Evolutionary conservation across 495 filamentous ascomycete species (phyloP).

Genomic region (Podospora fimiseda): DNA sequence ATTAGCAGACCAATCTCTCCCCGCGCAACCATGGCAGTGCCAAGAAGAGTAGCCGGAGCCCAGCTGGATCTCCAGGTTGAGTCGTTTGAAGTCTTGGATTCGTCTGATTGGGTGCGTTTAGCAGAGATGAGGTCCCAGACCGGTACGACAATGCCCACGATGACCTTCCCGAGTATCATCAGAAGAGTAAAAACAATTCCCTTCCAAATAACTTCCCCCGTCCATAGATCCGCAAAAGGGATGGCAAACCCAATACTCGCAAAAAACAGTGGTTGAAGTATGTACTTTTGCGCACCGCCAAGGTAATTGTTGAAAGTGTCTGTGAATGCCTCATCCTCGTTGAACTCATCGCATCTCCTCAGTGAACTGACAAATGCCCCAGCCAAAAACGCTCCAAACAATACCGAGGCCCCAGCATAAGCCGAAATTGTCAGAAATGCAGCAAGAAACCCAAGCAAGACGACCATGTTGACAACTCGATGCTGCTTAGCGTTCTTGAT

Average conservation of each 20-base stretch:
- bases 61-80: conserved; percentile 20
- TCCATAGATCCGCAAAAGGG: conserved; percentile 65
- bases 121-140: conserved; percentile 22
- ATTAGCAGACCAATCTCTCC: conserved; percentile 79
- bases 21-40: conserved; percentile 59
- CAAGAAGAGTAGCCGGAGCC: conserved; percentile 21
- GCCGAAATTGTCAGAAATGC: conserved; percentile 21
- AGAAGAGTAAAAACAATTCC: conserved; percentile 64
- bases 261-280: conserved; percentile 73
- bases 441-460: conserved; percentile 16
- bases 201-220: conserved; percentile 57
- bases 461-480: conserved; percentile 12
- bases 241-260: conserved; percentile 77
- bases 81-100: neutral
- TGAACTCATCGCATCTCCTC: neutral
- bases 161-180: conserved; percentile 60
- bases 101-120: neutral
- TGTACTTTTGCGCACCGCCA: conserved; percentile 37
- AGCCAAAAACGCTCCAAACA: conserved; percentile 67
- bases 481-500: conserved; percentile 7
- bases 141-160: conserved; percentile 58
- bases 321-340: conserved; percentile 29
- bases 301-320: conserved; percentile 54
- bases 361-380: conserved; percentile 47
- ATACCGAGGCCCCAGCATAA: conserved; percentile 56